Base-by-base conservation (phyloP, 2,329 filamentous ascomycete genomes). In the Ramichloridium luteum region DNA sequence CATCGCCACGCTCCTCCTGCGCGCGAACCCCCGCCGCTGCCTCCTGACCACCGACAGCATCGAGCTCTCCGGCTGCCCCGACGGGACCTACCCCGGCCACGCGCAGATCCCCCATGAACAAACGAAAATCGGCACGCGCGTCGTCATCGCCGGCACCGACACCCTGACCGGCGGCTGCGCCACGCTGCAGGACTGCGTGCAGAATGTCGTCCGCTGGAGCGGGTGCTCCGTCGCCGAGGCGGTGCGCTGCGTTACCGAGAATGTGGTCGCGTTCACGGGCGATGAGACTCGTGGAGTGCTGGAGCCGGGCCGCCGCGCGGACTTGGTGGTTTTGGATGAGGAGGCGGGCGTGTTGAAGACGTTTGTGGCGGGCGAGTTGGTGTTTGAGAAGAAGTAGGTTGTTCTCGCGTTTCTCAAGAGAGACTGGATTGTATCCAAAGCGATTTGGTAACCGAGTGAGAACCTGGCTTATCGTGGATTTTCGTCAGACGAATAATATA, bases 1-100 rank as follows among this genome's bases (percentile, higher is more conserved):
- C 11, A 59, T 69, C 1, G 56, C 66, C 1, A 59, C 59, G 0
- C 53, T 72, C 17, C 59, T 69, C 3, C 62, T 67, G 46, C 57
- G 59, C 13, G 48, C 61, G 2, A 60, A 61, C 17, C 65, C 65
- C 2, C 38, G 47, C 10, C 60, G 62, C 36, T 62, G 63, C 38
- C 65, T 72, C 28, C 48, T 70, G 27, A 60, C 70, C 36, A 70
- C 67, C 1, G 68, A 72, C 48, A 61, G 57, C 32, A 68, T 70
- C 40, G 68, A 72, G 44, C 58, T 72, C 3, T 64, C 65, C 6
- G 65, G 65, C 5, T 52, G 71, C 1, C 55, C 60, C 0, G 64
- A 72, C 32, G 68, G 67, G 1, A 56, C 59, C 0, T 63, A 72
- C 37, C 61, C 64, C 0, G 46, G 46, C 0, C 64, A 72, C 38